These are phyloP conservation scores for Pulveroboletus ravenelii DNA, from an alignment of 768 basidiomycete genomes.

Conservation along the genomic window DNA sequence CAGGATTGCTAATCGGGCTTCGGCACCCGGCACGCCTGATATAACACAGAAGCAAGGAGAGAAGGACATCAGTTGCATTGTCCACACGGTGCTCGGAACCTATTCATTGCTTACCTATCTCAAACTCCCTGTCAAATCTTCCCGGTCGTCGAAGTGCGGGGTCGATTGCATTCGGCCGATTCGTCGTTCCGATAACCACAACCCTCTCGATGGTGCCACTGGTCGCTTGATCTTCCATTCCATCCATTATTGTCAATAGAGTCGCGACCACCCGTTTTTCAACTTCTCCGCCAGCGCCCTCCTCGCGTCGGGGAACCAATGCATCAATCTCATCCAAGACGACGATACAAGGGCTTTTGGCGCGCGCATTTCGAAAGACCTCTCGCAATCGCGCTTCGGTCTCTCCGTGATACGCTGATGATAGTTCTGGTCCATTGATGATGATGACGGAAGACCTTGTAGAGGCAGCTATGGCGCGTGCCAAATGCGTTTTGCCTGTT, in stretches of 20 bases:
- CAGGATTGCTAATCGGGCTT: slow-evolving; percentile 81
- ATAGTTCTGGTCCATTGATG: slow-evolving; percentile 93
- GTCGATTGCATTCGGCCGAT: slow-evolving; percentile 92
- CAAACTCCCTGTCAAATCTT: slow-evolving; percentile 91
- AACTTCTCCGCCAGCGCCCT: slow-evolving; percentile 88
- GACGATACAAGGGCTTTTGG: slow-evolving; percentile 84
- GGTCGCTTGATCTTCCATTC: slow-evolving; percentile 54
- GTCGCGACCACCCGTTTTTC: slow-evolving; percentile 96
- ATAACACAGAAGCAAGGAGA: neutral
- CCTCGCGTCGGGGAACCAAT: slow-evolving; percentile 85
- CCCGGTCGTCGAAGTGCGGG: slow-evolving; percentile 88
- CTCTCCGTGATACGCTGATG: slow-evolving; percentile 95
- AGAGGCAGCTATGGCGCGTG: slow-evolving; percentile 87
- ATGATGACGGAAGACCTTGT: slow-evolving; percentile 84
- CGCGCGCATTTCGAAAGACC: slow-evolving; percentile 81
- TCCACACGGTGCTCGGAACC: slow-evolving; percentile 1
- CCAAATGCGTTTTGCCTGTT: slow-evolving; percentile 96
- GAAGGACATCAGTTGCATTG: neutral
- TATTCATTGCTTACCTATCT: slow-evolving; percentile 61
- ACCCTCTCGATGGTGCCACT: slow-evolving; percentile 52
- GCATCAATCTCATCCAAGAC: slow-evolving; percentile 97
- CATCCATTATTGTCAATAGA: slow-evolving; percentile 90
- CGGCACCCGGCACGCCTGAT: slow-evolving; percentile 81
- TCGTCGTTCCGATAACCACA: slow-evolving; percentile 94
- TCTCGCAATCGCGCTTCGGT: slow-evolving; percentile 88